These are phyloP conservation scores for Atalantia buxifolia DNA, from an alignment of 345 rosid species.

Conservation along the genomic window DNA sequence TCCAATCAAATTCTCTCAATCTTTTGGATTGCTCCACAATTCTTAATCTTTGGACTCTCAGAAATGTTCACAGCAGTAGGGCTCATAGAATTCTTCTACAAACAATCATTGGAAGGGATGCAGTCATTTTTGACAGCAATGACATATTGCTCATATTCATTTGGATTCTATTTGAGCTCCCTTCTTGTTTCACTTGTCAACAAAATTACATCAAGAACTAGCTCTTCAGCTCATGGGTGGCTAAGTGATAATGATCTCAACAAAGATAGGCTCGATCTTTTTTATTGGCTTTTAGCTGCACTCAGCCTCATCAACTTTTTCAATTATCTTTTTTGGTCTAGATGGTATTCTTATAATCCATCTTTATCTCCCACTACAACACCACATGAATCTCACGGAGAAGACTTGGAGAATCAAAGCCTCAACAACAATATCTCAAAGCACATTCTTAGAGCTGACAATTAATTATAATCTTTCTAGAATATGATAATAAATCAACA, in stretches of 20 bases:
- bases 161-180: conserved; percentile 67
- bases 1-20: conserved; percentile 33
- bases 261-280: conserved; percentile 53
- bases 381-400: conserved; percentile 11
- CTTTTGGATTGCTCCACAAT: conserved; percentile 74
- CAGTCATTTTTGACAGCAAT: conserved; percentile 59
- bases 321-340: conserved; percentile 49
- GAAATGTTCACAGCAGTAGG: conserved; percentile 78
- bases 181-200: conserved; percentile 58
- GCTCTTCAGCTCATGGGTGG: conserved; percentile 49
- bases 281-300: conserved; percentile 68
- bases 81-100: conserved; percentile 68
- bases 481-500: neutral
- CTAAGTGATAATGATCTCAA: conserved; percentile 51
- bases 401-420: conserved; percentile 38
- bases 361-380: conserved; percentile 22
- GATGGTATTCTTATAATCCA: conserved; percentile 51
- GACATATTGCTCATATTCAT: conserved; percentile 64
- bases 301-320: conserved; percentile 54
- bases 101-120: conserved; percentile 60
- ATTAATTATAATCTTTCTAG: neutral
- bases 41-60: conserved; percentile 56
- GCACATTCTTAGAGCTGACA: neutral
- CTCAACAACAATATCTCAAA: neutral
- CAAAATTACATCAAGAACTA: conserved; percentile 33